These are phyloP conservation scores for Triangularia verruculosa DNA, from an alignment of 2,329 filamentous ascomycete genomes.

Conservation along the genomic window DNA sequence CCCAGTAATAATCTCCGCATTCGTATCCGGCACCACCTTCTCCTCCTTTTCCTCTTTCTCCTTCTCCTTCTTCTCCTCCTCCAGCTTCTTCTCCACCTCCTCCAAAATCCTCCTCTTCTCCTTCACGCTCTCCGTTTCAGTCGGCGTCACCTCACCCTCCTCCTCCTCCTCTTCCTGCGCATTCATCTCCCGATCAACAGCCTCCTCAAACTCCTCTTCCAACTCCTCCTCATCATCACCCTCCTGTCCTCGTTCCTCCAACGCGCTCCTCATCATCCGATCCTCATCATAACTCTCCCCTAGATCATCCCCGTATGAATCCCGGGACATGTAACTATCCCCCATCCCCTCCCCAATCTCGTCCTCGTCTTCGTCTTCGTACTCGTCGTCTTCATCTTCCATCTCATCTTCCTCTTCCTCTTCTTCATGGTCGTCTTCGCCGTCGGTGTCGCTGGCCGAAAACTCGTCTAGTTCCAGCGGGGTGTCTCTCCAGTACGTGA, in stretches of 20 bases:
- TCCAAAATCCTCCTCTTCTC: slow-evolving; percentile 24
- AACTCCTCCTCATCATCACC: slow-evolving; percentile 35
- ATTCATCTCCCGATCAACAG: slow-evolving; percentile 34
- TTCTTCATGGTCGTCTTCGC: slow-evolving; percentile 44
- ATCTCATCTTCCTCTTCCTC: slow-evolving; percentile 30
- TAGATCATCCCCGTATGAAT: slow-evolving; percentile 36
- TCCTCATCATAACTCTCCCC: slow-evolving; percentile 45
- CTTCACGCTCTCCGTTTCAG: slow-evolving; percentile 42
- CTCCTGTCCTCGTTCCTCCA: slow-evolving; percentile 22
- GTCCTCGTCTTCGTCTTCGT: slow-evolving; percentile 40
- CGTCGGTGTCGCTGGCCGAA: slow-evolving; percentile 72
- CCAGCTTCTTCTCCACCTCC: slow-evolving; percentile 25
- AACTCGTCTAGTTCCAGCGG: slow-evolving; percentile 87
- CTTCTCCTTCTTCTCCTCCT: slow-evolving; percentile 20
- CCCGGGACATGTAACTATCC: slow-evolving; percentile 44
- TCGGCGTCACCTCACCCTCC: slow-evolving; percentile 38
- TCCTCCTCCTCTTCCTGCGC: slow-evolving; percentile 31
- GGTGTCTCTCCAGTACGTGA: slow-evolving; percentile 89
- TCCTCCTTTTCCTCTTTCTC: slow-evolving; percentile 21
- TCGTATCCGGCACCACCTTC: slow-evolving; percentile 42
- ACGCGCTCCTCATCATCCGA: slow-evolving; percentile 38
- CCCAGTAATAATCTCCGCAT: slow-evolving; percentile 59
- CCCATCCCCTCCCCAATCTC: slow-evolving; percentile 44
- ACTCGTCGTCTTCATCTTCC: slow-evolving; percentile 41
- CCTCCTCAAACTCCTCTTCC: slow-evolving; percentile 37